Evolutionary conservation across 768 basidiomycete genomes (phyloP), one percentile per base, ranked within the genome.

Genomic region (Agrocybe pediades): DNA sequence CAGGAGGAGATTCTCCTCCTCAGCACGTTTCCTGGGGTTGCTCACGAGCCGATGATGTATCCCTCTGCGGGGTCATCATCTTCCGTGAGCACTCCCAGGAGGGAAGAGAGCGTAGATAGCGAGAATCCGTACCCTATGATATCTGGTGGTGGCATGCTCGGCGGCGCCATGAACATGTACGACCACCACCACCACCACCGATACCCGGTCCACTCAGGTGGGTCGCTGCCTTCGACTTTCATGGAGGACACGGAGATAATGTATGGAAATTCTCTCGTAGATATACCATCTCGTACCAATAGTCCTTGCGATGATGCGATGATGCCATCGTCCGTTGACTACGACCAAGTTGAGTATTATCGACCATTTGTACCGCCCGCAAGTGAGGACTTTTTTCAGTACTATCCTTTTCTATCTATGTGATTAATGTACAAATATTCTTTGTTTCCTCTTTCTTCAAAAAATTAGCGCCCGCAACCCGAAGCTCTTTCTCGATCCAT

Each of bases 1-100:
- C 80, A 79, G 27, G 79, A 76, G 13, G 79, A 78, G 41, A 75
- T 86, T 52, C 75, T 90, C 57, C 68, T 74, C 62, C 71, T 88
- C 64, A 61, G 72, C 57, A 73, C 77, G 30, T 76, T 74, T 54
- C 56, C 70, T 55, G 65, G 76, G 68, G 52, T 54, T 25, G 55
- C 33, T 36, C 33, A 36, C 33, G 33, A 36, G 11, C 33, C 58
- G 15, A 46, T 53, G 36, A 50, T 40, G 73, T 57, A 84, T 71
- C 56, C 62, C 55, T 64, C 71, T 17, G 57, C 54, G 9, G 61
- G 58, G 15, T 60, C 62, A 41, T 68, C 68, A 2, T 70, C 70
- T 3, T 74, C 69, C 47, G 49, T 58, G 6, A 71, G 67, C 45
- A 74, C 70, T 41, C 74, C 73, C n/a, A 44, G 47, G 3, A 53